Evolutionary conservation across 352 stramenopile genomes (phyloP), one percentile per base, ranked within the genome.

Genomic region (Phytopythium kandeliae): DNA sequence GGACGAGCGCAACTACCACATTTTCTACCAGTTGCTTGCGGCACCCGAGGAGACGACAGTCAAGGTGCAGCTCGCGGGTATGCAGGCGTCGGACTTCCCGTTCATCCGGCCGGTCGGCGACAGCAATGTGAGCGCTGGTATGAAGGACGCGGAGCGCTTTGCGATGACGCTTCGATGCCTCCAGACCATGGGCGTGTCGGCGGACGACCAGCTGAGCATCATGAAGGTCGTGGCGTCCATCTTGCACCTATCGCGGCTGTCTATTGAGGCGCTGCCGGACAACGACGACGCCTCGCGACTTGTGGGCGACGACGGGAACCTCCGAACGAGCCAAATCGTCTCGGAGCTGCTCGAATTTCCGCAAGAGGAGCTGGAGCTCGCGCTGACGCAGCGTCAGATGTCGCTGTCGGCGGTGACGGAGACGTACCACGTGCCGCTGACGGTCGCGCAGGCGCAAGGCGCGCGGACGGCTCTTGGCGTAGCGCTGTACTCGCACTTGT

Each of bases 1-100:
- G 42, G 89, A 88, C 15, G 96, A 99, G 67, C 76, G 97, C 46
- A 99, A 99, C 74, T 99, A 98, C 80, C 96, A 99, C 71, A 97
- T 99, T 48, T 99, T 99, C 65, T 99, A 99, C 75, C 87, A 98
- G 58, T 61, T 99, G 31, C 66, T 93, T 11, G 78, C 80, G 16
- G 71, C 78, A 1, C 62, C 66, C 0, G 71, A 74, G 16, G 63
- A 81, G 30, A 69, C 75, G 50, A 83, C 66, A 10, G 49, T 67
- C 22, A 71, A 79, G 30, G 71, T 92, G 9, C 67, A 90, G 36
- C 67, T 97, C n/a, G 65, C 73, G 7, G 74, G 91, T 10, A 66
- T 85, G 55, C 54, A 81, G 38, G 69, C 86, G 16, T 73, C 79
- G 31, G 77, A 95, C 41, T 98, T 96, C 57, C 80, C 77, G 12